Percentiles rank a stretch among this genome's conserved stretches.
These are phyloP conservation scores for Melocanna baccifera DNA, from an alignment of 176 grass and related monocot species.

Conservation along the genomic window DNA sequence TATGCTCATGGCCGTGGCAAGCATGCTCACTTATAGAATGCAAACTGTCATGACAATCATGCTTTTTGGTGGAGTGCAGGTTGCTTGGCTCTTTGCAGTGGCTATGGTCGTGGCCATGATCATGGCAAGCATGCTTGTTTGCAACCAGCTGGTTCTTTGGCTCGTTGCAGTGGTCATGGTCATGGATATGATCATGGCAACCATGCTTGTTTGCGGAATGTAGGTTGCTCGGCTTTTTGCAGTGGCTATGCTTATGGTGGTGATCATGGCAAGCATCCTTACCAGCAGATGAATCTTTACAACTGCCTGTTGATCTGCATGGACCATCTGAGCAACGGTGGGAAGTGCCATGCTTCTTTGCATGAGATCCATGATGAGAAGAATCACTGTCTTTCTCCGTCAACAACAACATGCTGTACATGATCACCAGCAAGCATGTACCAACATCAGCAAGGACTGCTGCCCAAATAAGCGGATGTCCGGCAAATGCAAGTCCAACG, in stretches of 20 bases:
- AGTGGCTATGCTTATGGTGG: slow-evolving; percentile 30
- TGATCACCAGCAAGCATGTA: slow-evolving; percentile 92
- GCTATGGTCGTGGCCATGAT: slow-evolving; percentile 18
- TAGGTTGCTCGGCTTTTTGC: slow-evolving; percentile 14
- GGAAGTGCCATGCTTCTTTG: slow-evolving; percentile 29
- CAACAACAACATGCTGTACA: slow-evolving; percentile 87
- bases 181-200: slow-evolving; percentile 41
- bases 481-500: slow-evolving; percentile 59
- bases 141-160: slow-evolving; percentile 6
- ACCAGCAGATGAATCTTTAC: slow-evolving; percentile 21
- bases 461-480: slow-evolving; percentile 86
- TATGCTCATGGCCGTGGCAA: slow-evolving; percentile 36
- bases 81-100: slow-evolving; percentile 17
- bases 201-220: slow-evolving; percentile 9
- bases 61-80: background rate
- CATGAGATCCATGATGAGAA: slow-evolving; percentile 40
- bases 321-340: slow-evolving; percentile 33
- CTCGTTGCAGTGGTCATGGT: slow-evolving; percentile 24
- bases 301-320: slow-evolving; percentile 23
- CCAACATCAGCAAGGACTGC: slow-evolving; percentile 96
- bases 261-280: slow-evolving; percentile 39
- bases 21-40: background rate
- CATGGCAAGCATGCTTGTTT: slow-evolving; percentile 33
- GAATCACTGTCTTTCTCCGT: slow-evolving; percentile 39
- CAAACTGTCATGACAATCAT: background rate